Conservation (phyloP, 2,329 filamentous ascomycete genomes). For the Colletotrichum ledebouriae region DNA sequence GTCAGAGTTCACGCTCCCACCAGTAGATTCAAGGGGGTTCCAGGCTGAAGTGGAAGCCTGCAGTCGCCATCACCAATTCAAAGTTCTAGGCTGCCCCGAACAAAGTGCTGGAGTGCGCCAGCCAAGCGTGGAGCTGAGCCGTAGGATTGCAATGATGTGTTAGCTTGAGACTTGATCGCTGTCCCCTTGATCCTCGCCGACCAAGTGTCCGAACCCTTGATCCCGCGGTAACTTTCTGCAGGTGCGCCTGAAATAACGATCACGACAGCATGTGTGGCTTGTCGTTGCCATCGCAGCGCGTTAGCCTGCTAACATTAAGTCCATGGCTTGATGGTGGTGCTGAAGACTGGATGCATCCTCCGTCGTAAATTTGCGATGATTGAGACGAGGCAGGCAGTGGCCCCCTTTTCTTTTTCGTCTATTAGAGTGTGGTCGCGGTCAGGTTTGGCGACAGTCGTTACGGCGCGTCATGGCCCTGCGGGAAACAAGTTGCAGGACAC, state of each 20-base stretch:
- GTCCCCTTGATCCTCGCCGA: conserved; percentile 34
- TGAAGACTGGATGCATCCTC: conserved; percentile 5
- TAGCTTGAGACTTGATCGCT: conserved; percentile 26
- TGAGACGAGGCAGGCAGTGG: background rate
- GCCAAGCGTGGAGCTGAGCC: conserved; percentile 27
- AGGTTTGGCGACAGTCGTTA: conserved; percentile 1
- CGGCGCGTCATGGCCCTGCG: conserved; percentile 24
- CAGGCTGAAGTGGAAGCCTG: conserved; percentile 33
- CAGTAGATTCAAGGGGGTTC: conserved; percentile 27
- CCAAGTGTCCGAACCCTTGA: conserved; percentile 23
- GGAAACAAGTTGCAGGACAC: conserved; percentile 32
- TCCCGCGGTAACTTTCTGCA: conserved; percentile 8
- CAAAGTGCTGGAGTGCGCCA: conserved; percentile 31
- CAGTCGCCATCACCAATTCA: conserved; percentile 33
- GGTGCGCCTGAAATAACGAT: conserved; percentile 21
- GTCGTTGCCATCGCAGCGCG: background rate
- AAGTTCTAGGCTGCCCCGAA: conserved; percentile 35
- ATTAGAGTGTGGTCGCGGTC: background rate
- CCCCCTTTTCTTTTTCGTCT: background rate
- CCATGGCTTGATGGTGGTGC: conserved; percentile 2
- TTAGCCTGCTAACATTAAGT: background rate
- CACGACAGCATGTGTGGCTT: background rate
- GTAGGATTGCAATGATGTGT: conserved; percentile 25
- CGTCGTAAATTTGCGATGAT: conserved; percentile 3
- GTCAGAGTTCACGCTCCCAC: conserved; percentile 9